phyloP scores from a whole-genome alignment of 495 filamentous ascomycete species.

The Penicillium bovifimosum region DNA sequence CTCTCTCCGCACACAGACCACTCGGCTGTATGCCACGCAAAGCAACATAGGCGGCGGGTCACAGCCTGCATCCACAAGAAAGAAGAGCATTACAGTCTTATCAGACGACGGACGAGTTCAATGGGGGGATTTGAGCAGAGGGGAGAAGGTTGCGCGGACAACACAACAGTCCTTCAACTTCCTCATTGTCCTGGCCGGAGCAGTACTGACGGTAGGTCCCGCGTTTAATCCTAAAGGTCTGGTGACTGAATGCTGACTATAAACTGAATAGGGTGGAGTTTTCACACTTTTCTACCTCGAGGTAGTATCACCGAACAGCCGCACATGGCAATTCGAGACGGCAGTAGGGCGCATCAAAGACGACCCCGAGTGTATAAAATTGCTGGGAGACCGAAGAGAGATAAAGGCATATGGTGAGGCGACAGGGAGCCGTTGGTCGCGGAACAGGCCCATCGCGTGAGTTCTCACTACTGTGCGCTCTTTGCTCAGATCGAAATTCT shows the following conservation, averaged over 20 bases:
- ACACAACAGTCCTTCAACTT: slow-evolving; percentile 91
- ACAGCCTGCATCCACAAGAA: slow-evolving; percentile 23
- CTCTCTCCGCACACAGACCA: slow-evolving; percentile 19
- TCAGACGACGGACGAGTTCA: slow-evolving; percentile 76
- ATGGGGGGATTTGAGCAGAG: slow-evolving; percentile 66
- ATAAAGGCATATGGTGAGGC: slow-evolving; percentile 83
- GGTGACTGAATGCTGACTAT: slow-evolving; percentile 6
- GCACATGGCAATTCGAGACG: slow-evolving; percentile 82
- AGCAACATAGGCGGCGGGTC: slow-evolving; percentile 33
- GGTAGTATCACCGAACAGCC: slow-evolving; percentile 79
- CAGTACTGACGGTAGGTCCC: slow-evolving; percentile 57
- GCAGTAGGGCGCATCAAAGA: slow-evolving; percentile 73
- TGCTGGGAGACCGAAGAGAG: slow-evolving; percentile 71
- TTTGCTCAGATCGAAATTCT: neutral
- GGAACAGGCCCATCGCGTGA: slow-evolving; percentile 79
- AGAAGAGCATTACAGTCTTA: slow-evolving; percentile 68
- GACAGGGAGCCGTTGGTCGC: slow-evolving; percentile 74
- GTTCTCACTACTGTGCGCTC: slow-evolving; percentile 16
- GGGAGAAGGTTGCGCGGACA: slow-evolving; percentile 79
- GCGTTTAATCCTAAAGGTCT: neutral
- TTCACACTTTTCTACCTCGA: slow-evolving; percentile 76
- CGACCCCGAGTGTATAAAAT: slow-evolving; percentile 59
- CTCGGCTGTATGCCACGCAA: slow-evolving; percentile 51
- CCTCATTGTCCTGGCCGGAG: slow-evolving; percentile 65
- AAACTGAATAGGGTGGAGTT: slow-evolving; percentile 57